Conservation (phyloP, 2,329 filamentous ascomycete genomes). For the Calonectria pseudoreteaudii region DNA sequence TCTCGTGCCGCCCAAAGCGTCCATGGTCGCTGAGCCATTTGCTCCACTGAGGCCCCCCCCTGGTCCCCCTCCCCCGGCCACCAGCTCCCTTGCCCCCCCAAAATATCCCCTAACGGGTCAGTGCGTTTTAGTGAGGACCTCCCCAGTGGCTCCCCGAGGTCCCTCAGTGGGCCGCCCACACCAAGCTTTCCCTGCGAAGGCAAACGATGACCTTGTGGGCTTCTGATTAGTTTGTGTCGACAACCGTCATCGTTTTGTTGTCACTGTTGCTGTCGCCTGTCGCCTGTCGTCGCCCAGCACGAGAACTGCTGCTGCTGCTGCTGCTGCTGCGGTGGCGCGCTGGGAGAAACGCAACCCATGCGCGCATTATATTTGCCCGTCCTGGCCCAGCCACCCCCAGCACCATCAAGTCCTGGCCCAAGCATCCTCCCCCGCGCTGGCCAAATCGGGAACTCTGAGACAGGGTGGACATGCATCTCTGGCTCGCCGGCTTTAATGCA, state of each 20-base stretch:
- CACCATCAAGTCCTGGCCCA: not conserved
- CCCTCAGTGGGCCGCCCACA: conserved; percentile 11
- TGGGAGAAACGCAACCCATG: not conserved
- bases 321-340: not conserved
- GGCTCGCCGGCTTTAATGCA: conserved; percentile 11
- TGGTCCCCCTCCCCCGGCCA: not conserved
- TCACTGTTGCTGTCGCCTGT: not conserved
- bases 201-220: conserved; percentile 2
- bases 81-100: conserved; percentile 1
- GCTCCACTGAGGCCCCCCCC: conserved; percentile 11
- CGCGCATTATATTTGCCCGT: not conserved
- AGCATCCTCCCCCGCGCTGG: not conserved
- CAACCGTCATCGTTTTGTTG: not conserved
- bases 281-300: not conserved
- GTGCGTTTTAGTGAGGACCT: conserved; percentile 10
- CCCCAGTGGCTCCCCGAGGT: not conserved
- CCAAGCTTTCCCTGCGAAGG: conserved; percentile 8
- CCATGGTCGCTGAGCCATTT: not conserved
- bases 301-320: not conserved
- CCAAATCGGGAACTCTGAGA: conserved; percentile 16
- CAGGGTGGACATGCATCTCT: conserved; percentile 8
- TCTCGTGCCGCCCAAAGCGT: not conserved
- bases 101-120: conserved; percentile 12
- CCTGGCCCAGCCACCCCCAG: not conserved
- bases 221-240: conserved; percentile 24